Evolutionary conservation across 1,139 yeast genomes (phyloP).

Genomic region (Starmera stellimalicola): DNA sequence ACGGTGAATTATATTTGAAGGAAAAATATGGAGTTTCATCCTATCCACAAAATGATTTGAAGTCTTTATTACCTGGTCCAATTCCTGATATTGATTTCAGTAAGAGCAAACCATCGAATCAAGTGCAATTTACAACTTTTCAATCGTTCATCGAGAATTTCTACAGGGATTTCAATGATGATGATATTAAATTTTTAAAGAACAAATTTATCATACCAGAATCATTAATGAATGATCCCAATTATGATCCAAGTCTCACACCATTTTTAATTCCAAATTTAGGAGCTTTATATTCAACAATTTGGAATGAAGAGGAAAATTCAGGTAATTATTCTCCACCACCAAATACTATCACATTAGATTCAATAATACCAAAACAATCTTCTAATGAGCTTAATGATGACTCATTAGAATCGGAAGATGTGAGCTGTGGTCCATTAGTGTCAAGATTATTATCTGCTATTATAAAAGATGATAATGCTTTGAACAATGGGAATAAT

Average conservation of each 20-base stretch:
- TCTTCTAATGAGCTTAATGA: conserved; percentile 52
- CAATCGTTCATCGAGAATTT: conserved; percentile 79
- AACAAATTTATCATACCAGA: conserved; percentile 51
- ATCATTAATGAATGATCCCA: conserved; percentile 28
- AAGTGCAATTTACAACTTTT: conserved; percentile 86
- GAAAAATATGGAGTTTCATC: conserved; percentile 81
- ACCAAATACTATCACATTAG: conserved; percentile 26
- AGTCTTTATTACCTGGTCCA: conserved; percentile 73
- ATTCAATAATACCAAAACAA: conserved; percentile 52
- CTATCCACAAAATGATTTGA: conserved; percentile 72
- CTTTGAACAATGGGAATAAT: conserved; percentile 9
- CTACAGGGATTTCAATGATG: conserved; percentile 68
- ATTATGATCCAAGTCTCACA: conserved; percentile 56
- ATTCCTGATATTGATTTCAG: conserved; percentile 86
- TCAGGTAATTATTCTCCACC: conserved; percentile 29
- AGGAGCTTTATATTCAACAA: conserved; percentile 72
- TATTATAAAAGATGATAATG: conserved; percentile 47
- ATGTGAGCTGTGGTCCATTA: conserved; percentile 84
- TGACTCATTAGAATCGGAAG: conserved; percentile 58
- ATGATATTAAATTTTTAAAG: conserved; percentile 67
- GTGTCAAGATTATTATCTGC: conserved; percentile 83
- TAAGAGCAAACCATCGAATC: conserved; percentile 78
- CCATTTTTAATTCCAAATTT: conserved; percentile 75
- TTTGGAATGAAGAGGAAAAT: conserved; percentile 81
- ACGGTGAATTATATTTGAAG: conserved; percentile 65